Evolutionary conservation across 1,284 basidiomycete genomes (phyloP).

Genomic region (Melanopsichium pennsylvanicum): DNA sequence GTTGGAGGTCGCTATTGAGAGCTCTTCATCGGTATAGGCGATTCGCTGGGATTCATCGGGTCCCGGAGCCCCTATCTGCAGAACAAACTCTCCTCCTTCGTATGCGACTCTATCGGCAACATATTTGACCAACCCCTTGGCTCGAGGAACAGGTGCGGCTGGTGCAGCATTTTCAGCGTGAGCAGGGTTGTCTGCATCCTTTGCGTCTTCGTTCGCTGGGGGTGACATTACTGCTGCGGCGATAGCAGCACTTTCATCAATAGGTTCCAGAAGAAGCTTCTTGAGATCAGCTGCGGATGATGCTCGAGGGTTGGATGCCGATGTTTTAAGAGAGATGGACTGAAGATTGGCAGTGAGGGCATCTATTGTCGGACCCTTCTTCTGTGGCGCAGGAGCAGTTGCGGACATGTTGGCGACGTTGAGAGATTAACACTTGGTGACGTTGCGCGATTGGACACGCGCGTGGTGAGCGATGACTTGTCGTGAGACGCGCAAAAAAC

Average conservation of each 20-base stretch:
- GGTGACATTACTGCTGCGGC: conserved; percentile 7
- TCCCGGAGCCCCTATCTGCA: conserved; percentile 30
- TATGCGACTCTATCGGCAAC: conserved; percentile 39
- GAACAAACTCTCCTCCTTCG: conserved; percentile 49
- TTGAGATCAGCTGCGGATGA: conserved; percentile 19
- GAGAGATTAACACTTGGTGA: neutral
- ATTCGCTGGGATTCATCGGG: conserved; percentile 4
- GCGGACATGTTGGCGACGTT: conserved; percentile 17
- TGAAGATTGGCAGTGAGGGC: conserved; percentile 44
- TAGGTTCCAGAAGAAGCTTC: conserved; percentile 32
- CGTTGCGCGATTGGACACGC: neutral
- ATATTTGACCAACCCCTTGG: conserved; percentile 33
- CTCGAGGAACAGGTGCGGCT: conserved; percentile 6
- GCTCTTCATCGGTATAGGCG: conserved; percentile 35
- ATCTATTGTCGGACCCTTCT: conserved; percentile 46
- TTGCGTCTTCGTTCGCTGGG: neutral
- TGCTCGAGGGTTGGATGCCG: conserved; percentile 3
- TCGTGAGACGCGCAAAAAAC: too few relatives aligned
- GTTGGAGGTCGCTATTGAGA: conserved; percentile 40
- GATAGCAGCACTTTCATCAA: conserved; percentile 9
- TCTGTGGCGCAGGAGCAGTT: conserved; percentile 13
- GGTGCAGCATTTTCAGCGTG: neutral
- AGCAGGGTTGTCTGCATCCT: neutral
- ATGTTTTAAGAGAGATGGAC: conserved; percentile 8
- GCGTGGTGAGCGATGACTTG: neutral